These are phyloP conservation scores for Tuber borchii DNA, from an alignment of 495 filamentous ascomycete genomes.

Conservation along the genomic window DNA sequence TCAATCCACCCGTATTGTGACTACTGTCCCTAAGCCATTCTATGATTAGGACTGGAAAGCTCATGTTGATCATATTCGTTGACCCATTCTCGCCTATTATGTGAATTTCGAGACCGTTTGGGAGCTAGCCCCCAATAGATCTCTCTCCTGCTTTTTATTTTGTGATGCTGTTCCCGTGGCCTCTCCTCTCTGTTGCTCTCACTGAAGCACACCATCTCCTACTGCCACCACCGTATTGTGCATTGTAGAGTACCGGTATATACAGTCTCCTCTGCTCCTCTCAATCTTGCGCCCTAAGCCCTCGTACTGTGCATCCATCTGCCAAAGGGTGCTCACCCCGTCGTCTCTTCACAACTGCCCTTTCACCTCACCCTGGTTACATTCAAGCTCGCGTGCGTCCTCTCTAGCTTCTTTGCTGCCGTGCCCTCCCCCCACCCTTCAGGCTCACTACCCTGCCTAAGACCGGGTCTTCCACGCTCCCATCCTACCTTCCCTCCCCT, in stretches of 20 bases:
- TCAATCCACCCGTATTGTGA: not conserved
- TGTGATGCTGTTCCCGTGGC: not conserved
- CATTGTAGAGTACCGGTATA: too few relatives aligned
- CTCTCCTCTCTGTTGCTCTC: not conserved
- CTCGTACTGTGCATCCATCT: not conserved
- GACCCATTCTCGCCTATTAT: not conserved
- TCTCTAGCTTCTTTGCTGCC: not conserved
- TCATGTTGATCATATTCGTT: not conserved
- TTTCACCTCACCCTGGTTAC: not conserved
- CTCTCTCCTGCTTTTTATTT: not conserved
- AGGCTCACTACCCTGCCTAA: not conserved
- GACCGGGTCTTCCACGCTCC: not conserved
- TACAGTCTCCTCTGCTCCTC: not conserved
- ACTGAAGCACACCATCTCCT: not conserved
- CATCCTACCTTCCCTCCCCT: not conserved
- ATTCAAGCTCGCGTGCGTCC: not conserved
- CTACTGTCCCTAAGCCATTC: too few relatives aligned
- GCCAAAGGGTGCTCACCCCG: not conserved
- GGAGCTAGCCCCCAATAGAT: not conserved
- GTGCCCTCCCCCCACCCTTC: not conserved
- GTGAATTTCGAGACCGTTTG: not conserved
- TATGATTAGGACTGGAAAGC: not conserved
- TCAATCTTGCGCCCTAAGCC: not conserved
- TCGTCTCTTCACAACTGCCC: not conserved
- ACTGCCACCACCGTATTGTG: not conserved